Base-by-base conservation (phyloP, 805 yeast genomes). In the Zygosaccharomyces pseudorouxii region DNA sequence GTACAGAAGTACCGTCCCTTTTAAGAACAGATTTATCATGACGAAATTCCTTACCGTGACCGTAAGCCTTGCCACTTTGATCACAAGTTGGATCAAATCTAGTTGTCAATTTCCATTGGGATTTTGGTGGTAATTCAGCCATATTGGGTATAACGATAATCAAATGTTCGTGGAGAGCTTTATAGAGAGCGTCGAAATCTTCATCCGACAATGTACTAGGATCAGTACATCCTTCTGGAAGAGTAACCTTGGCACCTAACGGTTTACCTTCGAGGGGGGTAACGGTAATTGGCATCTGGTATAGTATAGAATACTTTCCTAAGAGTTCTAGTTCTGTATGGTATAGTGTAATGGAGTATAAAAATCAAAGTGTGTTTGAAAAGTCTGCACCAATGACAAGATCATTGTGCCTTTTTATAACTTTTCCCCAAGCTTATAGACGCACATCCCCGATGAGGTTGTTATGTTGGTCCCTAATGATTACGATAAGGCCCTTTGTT, bases 31-130 rank as follows among this genome's bases (percentile, higher is more conserved):
- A 78, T 51, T 78, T 72, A 46, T 73, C 69, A 53, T 83, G 82
- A 54, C 84, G 78, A 65, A 81, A 80, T 51, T 86, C 84, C 63
- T 86, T 84, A 49, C 92, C 90, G 59, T 89, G 96, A 28, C 96
- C 96, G 59, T 89, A 89, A 20, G 78, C 77, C 37, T 85, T 82
- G 9, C 69, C 69, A n/a, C 59, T 59, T 23, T 55, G 55, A 39
- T 70, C 71, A 48, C 82, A 74, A 3, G 87, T 71, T 20, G 92
- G 89, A 60, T 89, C 96, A 61, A 88, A 84, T 58, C 86, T 77
- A 51, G 83, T 77, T 27, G 96, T 89, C 45, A 89, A 73, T 22
- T 74, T 67, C 68, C 84, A 86, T 68, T 89, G 96, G 1, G 90
- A 82, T 48, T 77, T 72, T 28, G 96, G 95, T 3, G 81, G 54